Evolutionary conservation across 2,329 filamentous ascomycete genomes (phyloP), one percentile per base, ranked within the genome.

Genomic region (Aspergillus sergii): DNA sequence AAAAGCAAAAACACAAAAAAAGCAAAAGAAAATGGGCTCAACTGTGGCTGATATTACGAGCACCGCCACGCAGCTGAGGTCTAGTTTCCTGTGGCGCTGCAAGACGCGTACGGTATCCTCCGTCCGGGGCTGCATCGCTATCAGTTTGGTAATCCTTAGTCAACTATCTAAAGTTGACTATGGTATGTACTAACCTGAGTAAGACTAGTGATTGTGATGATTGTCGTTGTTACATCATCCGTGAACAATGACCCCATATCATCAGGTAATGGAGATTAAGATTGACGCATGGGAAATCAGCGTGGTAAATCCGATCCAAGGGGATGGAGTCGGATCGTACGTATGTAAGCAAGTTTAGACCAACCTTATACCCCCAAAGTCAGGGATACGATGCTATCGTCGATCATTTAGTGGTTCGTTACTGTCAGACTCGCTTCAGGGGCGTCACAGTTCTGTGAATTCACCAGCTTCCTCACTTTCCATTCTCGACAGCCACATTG

Each of bases 281-380:
- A 61, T 61, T 54, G 26, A 55, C 56, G 34, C 46, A 59, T 53
- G 34, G 58, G 48, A 59, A 41, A 41, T 45, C 36, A 53, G 34
- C 21, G 58, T 39, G 34, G 46, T 34, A 51, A 59, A 53, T 53
- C 60, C 32, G 48, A 43, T 39, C 60, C 60, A 54, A 54, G 26
- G 46, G 48, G 26, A 58, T 54, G 54, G 54, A 57, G 60, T 39
- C 50, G 23, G 51, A 45, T 50, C 41, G 36, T 54, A 43, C 21
- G 36, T 60, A 32, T 51, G 55, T 45, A 43, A 58, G 58, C 45
- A 58, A 45, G 32, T 41, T 36, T 36, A 57, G 56, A 26, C 41
- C 54, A 63, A 63, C 61, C 50, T 63, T 63, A 63, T 57, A 45
- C 45, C 50, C 10, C 16, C 19, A 28, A 54, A 50, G 57, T 50